Base-by-base conservation (phyloP, 768 basidiomycete species). In the Rhodocollybia butyracea region DNA sequence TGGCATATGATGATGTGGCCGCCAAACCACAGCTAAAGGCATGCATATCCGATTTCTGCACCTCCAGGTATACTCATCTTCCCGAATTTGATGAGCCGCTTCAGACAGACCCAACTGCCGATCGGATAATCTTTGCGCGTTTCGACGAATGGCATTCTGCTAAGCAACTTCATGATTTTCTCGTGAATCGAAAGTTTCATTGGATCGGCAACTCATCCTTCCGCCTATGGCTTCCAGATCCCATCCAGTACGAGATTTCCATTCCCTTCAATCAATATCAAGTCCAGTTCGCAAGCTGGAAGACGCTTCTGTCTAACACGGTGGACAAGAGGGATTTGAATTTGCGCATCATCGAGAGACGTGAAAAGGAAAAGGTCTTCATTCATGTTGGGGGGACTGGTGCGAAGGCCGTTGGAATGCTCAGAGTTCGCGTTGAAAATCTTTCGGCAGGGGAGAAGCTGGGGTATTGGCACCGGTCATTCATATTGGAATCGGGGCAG, bases 371-470 rank as follows among this genome's bases (percentile, higher is more conserved):
- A 24, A 51, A 22, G 27, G 43, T 39, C n/a, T 41, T 40, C 62
- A 71, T 77, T 38, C 73, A 67, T 3, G 70, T 85, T n/a, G 60
- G 69, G 1, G 84, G 84, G 0, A 70, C 78, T 13, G 77, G 79
- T 47, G 80, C 80, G 66, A 77, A 79, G 59, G 75, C 74, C 1
- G 73, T 79, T 1, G 85, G 85, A 1, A 71, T 75, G 4, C 61
- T 86, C 57, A 86, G 85, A 67, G 83, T 85, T 12, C 70, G 83
- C 50, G 79, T 82, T 0, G 85, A 86, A 63, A 76, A 70, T 50
- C 63, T 86, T 36, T 77, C 74, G 2, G 71, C 70, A 22, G 84
- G 84, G 5, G 76, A 80, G 38, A 77, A 67, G 32, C 66, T 67
- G 3, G 73, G 73, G 31, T 2, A 45, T 5, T 85, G 82, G 83